These are phyloP conservation scores for Grifola frondosa DNA, from an alignment of 1,284 basidiomycete genomes.

Conservation along the genomic window DNA sequence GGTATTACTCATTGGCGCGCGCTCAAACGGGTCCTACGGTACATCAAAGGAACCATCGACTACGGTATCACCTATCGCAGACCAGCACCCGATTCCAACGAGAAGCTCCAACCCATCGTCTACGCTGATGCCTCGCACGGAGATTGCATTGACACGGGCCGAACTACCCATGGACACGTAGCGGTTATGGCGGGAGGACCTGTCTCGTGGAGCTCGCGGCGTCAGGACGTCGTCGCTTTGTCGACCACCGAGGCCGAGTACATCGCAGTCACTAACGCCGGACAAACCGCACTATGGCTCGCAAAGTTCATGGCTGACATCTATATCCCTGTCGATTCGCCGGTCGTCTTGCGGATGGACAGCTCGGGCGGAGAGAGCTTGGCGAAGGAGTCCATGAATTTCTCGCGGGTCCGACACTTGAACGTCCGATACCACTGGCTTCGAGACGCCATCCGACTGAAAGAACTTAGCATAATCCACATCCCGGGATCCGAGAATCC, in stretches of 20 bases:
- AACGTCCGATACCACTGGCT: neutral
- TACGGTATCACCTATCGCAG: conserved; percentile 11
- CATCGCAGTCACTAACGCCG: too few relatives aligned
- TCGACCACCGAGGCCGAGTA: conserved; percentile 40
- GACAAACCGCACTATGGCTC: neutral
- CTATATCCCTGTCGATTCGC: neutral
- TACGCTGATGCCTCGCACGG: conserved; percentile 34
- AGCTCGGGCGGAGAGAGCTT: too few relatives aligned
- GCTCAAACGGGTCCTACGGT: conserved; percentile 17
- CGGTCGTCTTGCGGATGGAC: neutral
- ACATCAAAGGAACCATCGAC: conserved; percentile 19
- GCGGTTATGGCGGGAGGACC: conserved; percentile 32
- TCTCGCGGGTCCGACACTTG: neutral
- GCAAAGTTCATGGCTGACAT: neutral
- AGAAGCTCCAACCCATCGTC: conserved; percentile 24
- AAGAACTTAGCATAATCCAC: too few relatives aligned
- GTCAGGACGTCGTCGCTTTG: conserved; percentile 31
- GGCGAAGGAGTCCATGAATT: too few relatives aligned
- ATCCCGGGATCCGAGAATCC: neutral
- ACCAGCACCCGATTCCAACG: too few relatives aligned
- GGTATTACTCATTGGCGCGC: conserved; percentile 11
- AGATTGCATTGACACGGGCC: conserved; percentile 4
- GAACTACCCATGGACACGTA: conserved; percentile 33
- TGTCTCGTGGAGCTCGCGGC: conserved; percentile 33
- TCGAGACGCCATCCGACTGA: too few relatives aligned